A percentile compares a stretch with the other conserved stretches of the same genome.
Evolutionary conservation across 495 filamentous ascomycete genomes (phyloP).

Genomic region (Cercophora sp.): DNA sequence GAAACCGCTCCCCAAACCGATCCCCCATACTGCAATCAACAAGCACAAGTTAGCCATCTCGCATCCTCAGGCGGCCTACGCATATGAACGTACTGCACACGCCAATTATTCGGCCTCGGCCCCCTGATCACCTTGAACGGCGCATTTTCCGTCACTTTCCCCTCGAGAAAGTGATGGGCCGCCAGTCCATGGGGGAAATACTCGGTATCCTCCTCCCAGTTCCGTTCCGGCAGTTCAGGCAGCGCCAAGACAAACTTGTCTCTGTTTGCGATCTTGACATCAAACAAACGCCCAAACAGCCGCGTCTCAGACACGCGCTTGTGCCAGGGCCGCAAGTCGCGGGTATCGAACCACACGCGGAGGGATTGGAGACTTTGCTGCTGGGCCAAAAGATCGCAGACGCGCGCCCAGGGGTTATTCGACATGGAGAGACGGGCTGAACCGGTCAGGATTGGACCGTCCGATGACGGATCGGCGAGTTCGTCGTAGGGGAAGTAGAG

Average conservation of each 20-base stretch:
- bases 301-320: conserved; percentile 23
- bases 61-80: too few species aligned
- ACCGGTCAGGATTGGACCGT: neutral
- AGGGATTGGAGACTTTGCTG: conserved; percentile 14
- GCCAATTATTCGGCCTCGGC: conserved; percentile 23
- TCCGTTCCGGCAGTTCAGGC: conserved; percentile 15
- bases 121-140: conserved; percentile 23
- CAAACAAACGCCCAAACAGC: conserved; percentile 15
- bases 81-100: too few species aligned
- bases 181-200: neutral
- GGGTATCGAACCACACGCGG: conserved; percentile 26
- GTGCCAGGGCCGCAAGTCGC: conserved; percentile 28
- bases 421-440: neutral
- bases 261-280: conserved; percentile 12
- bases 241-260: conserved; percentile 19
- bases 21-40: too few species aligned
- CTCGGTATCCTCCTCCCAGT: neutral
- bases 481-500: conserved; percentile 21
- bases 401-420: conserved; percentile 24
- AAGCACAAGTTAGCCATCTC: too few species aligned
- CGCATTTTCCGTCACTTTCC: conserved; percentile 1
- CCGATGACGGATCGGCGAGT: neutral
- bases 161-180: conserved; percentile 14
- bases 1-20: neutral
- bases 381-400: conserved; percentile 17